These are phyloP conservation scores for Closterium sp. DNA, from an alignment of 139 green algal genomes.

Conservation along the genomic window DNA sequence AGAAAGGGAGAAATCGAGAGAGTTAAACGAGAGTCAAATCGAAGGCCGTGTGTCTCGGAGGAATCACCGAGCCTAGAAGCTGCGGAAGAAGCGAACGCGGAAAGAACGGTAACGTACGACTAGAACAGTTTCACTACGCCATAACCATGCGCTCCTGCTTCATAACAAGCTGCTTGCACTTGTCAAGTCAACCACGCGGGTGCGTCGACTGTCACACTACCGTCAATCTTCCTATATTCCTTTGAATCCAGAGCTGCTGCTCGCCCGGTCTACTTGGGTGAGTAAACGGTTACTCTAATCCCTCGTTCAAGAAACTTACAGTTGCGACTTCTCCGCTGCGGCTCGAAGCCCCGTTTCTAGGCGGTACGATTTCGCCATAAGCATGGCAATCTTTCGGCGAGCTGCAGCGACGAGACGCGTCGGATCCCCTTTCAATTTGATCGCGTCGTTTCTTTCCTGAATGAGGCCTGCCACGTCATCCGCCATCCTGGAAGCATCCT, in stretches of 20 bases:
- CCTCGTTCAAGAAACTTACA: constrained; percentile 25
- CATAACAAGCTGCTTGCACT: too few relatives aligned
- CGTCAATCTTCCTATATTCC: too few relatives aligned
- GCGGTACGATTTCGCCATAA: constrained; percentile 6
- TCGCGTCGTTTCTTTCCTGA: constrained; percentile 14
- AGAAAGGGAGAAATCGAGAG: background rate
- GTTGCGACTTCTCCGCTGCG: background rate
- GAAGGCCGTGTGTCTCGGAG: background rate
- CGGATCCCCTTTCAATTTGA: background rate
- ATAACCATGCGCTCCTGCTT: too few relatives aligned
- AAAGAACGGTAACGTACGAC: background rate
- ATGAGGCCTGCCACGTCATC: constrained; percentile 18
- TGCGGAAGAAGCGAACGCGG: background rate
- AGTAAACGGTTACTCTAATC: too few relatives aligned
- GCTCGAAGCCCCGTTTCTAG: constrained; percentile 9
- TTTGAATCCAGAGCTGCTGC: too few relatives aligned
- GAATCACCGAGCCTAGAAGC: background rate
- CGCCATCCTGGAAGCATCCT: constrained; percentile 23
- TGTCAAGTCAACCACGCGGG: too few relatives aligned
- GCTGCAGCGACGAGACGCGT: constrained; percentile 1
- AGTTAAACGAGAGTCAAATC: background rate
- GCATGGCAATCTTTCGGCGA: constrained; percentile 19
- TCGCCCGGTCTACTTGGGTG: too few relatives aligned
- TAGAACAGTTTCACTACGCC: too few relatives aligned
- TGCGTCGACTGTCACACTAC: too few relatives aligned